phyloP scores from a whole-genome alignment of 805 yeast species.

The Candida tammaniensis region DNA sequence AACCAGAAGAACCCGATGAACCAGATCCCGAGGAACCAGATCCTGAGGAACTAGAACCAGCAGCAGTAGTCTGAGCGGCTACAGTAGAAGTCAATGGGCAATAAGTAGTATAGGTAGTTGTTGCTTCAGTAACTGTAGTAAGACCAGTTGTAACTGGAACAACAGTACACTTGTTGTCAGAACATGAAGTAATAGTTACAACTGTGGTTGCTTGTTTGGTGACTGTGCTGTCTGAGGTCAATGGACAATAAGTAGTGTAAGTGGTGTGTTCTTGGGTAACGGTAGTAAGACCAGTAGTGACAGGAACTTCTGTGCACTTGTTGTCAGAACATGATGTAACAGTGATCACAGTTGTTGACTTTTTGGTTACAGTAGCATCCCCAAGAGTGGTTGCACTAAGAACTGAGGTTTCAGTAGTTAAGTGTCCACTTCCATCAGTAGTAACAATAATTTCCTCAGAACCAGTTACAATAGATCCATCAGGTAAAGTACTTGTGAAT shows the following conservation, averaged over 20 bases:
- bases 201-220: slow-evolving; percentile 4
- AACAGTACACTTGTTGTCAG: too few species aligned
- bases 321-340: slow-evolving; percentile 33
- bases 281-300: slow-evolving; percentile 35
- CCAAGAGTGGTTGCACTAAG: slow-evolving; percentile 7
- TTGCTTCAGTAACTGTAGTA: slow-evolving; percentile 27
- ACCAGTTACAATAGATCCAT: slow-evolving; percentile 14
- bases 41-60: slow-evolving; percentile 2
- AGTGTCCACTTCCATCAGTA: slow-evolving; percentile 13
- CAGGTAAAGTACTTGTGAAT: slow-evolving; percentile 11
- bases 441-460: slow-evolving; percentile 14
- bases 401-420: slow-evolving; percentile 11
- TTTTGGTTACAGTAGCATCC: slow-evolving; percentile 5
- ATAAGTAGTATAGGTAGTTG: slow-evolving; percentile 28
- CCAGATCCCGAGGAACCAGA: slow-evolving; percentile 5
- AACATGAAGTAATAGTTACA: too few species aligned
- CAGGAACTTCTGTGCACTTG: slow-evolving; percentile 25
- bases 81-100: slow-evolving; percentile 20
- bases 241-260: slow-evolving; percentile 33
- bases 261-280: slow-evolving; percentile 24
- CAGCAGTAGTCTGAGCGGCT: too few species aligned
- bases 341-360: slow-evolving; percentile 29
- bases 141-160: slow-evolving; percentile 34
- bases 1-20: too few species aligned
- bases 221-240: slow-evolving; percentile 10